phyloP scores from a whole-genome alignment of 2,329 filamentous ascomycete genomes.

The Aureobasidium musti region DNA sequence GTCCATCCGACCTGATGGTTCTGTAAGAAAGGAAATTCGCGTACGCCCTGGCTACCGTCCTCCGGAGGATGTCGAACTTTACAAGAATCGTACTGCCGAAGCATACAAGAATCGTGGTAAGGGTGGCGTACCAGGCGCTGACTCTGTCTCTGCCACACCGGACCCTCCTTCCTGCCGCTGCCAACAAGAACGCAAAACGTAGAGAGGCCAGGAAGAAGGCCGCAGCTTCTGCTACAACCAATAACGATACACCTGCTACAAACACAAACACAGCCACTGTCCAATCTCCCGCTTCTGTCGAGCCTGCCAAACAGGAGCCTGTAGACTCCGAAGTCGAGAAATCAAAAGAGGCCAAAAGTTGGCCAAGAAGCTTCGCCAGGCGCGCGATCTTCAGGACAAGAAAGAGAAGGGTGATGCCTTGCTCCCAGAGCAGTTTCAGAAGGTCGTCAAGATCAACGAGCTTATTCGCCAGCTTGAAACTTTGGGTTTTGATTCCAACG shows the following conservation, averaged over 20 bases:
- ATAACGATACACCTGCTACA: conserved; percentile 30
- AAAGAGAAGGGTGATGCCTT: conserved; percentile 82
- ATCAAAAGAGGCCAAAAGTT: conserved; percentile 92
- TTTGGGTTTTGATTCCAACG: conserved; percentile 80
- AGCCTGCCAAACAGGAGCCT: conserved; percentile 46
- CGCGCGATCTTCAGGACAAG: conserved; percentile 84
- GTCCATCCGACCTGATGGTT: conserved; percentile 82
- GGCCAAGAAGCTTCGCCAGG: conserved; percentile 93
- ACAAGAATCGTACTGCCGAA: conserved; percentile 89
- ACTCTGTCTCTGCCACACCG: conserved; percentile 44
- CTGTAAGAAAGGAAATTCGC: conserved; percentile 89
- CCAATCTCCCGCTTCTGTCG: neutral
- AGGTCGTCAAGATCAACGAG: conserved; percentile 96
- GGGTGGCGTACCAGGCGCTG: conserved; percentile 72
- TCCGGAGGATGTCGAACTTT: conserved; percentile 92
- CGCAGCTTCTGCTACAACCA: conserved; percentile 44
- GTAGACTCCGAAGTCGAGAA: conserved; percentile 72
- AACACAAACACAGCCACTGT: conserved; percentile 35
- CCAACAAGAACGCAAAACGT: conserved; percentile 85
- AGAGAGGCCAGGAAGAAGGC: conserved; percentile 66
- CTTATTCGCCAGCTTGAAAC: conserved; percentile 83
- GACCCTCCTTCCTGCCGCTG: conserved; percentile 56
- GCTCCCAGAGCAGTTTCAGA: conserved; percentile 92
- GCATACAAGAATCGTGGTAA: conserved; percentile 75
- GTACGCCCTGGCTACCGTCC: conserved; percentile 92